Base-by-base conservation (phyloP, 129 eudicot species). In the Centrapalus pauciflorus region DNA sequence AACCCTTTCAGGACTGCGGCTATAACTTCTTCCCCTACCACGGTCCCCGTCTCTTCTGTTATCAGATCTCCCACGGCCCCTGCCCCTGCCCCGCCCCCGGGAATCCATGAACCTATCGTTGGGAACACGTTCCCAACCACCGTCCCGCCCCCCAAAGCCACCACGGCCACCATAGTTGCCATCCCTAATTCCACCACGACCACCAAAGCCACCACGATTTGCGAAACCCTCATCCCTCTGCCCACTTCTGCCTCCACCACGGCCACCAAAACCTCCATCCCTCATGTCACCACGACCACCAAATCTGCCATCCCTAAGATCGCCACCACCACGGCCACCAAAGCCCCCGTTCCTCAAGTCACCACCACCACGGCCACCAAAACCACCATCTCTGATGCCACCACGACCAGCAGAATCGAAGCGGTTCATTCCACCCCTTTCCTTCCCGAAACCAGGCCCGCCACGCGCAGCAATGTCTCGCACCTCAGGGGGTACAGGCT, bases 401-500 rank as follows among this genome's bases (percentile, higher is more conserved):
- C 83, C 83, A 20, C 66, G 77, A 46, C 75, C 72, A 17, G 63
- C 81, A 56, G 86, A 59, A 32, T 82, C 89, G 17, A 79, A 85
- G 14, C 90, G 89, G 67, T 43, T 73, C 70, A 86, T 63, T 9
- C 76, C 81, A 76, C 78, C 87, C 27, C 97, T 78, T 27, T 87
- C 97, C 76, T 62, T 87, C 29, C 81, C 77, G 52, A 75, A 90
- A 64, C 72, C 68, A 10, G 96, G 96, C 26, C 82, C 96, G 21
- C 96, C 96, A 4, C 98, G 95, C 21, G 77, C 17, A 14, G 98
- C 96, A 72, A 92, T 92, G 20, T 88, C 91, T 41, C 87, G 84
- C 35, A 92, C 69, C 40, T 81, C 90, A 3, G 54, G 74, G 23
- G 98, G 96, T 45, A 92, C 98, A 27, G 34, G 74, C 82, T 92